phyloP scores from a whole-genome alignment of 179 eudicot species.

The Monotropa hypopitys region DNA sequence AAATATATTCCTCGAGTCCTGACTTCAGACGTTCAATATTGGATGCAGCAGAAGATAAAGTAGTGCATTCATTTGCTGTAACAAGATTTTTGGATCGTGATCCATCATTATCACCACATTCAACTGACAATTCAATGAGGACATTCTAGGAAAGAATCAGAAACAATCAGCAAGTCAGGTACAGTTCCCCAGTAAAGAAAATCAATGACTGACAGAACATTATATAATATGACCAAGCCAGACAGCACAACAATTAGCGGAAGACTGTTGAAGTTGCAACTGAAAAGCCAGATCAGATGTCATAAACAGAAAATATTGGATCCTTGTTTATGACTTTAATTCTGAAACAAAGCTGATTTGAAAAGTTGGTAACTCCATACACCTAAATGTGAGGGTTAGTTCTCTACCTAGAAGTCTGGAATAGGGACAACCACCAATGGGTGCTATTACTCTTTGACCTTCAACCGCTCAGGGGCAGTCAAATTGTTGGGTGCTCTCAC shows the following conservation, averaged over 20 bases:
- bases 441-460: neutral
- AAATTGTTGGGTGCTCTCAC: neutral
- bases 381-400: neutral
- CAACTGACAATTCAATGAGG: conserved; percentile 56
- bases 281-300: neutral
- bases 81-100: conserved; percentile 30
- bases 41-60: conserved; percentile 23
- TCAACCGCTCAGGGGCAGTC: neutral
- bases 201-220: neutral
- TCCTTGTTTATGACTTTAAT: neutral
- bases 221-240: neutral
- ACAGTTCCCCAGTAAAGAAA: neutral
- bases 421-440: neutral
- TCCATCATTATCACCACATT: conserved; percentile 22
- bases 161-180: conserved; percentile 15
- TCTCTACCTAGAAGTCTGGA: neutral
- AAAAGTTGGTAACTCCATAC: neutral
- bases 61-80: conserved; percentile 26
- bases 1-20: conserved; percentile 61
- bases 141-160: conserved; percentile 37
- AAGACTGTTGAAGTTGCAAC: neutral
- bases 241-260: neutral
- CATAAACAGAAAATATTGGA: neutral
- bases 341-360: neutral
- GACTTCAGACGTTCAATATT: conserved; percentile 36